Base-by-base conservation (phyloP, 352 stramenopile species). In the Phytophthora foliorum region DNA sequence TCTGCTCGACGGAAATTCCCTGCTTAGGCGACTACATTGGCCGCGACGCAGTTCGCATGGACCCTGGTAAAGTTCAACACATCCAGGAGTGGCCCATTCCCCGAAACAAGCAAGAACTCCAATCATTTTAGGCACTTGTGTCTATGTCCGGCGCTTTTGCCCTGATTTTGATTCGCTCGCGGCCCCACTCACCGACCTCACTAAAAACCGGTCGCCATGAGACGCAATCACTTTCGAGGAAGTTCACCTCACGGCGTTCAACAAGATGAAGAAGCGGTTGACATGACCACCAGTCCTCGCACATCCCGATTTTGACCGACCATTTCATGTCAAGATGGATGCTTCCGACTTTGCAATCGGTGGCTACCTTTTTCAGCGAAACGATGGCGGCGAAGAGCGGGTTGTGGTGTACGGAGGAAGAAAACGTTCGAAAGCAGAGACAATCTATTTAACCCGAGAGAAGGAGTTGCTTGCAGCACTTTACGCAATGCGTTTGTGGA, bases 101-200 rank as follows among this genome's bases (percentile, higher is more conserved):
- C 27, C n/a, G 4, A 24, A 67, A 36, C 9, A 72, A 75, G 36
- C 44, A 45, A 4, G 32, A 73, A 4, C 7, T 74, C 14, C 57
- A 74, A 36, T 72, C 39, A 0, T 69, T 69, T 17, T 72, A 9
- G 65, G 58, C 1, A 68, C 61, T 22, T 67, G 58, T n/a, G 60
- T 52, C 10, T 72, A 65, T 14, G 51, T 75, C 8, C 13, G 58
- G 25, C 57, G 60, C 19, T 75, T 48, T n/a, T 78, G 45, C 13
- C 5, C 49, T 24, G 32, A 52, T 67, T n/a, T 32, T 32, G 29
- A 3, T 32, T 32, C 29, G 9, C 29, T 32, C 5, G 29, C 29
- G 29, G 53, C 61, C 13, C 25, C 59, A 6, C 36, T 72, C 8
- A 58, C 39, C 2, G 38, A 55, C 2, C 41, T 57, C 8, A 42